Base-by-base conservation (phyloP, 139 green algal genomes). In the Zygnema cylindricum region DNA sequence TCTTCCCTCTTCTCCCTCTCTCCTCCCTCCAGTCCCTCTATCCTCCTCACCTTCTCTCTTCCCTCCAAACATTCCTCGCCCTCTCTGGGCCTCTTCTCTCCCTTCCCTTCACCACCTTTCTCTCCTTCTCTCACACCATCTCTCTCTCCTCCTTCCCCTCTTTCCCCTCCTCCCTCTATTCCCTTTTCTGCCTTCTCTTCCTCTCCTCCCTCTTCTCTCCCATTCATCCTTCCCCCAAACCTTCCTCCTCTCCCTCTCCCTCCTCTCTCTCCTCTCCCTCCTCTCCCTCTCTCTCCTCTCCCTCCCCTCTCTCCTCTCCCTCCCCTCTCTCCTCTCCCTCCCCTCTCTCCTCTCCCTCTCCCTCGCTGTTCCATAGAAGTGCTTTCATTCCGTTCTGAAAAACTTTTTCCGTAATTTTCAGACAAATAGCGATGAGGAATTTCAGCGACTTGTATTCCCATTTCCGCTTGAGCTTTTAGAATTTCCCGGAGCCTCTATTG, bases 361-460 rank as follows among this genome's bases (percentile, higher is more conserved):
- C 40, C 30, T 0, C 79, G n/a, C n/a, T n/a, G n/a, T n/a, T n/a
- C n/a, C n/a, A n/a, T n/a, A n/a, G n/a, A n/a, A n/a, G n/a, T n/a
- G 32, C 1, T 38, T 55, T 7, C 82, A 38, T 41, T 71, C 82
- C 22, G 49, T 36, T 54, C 76, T n/a, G n/a, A n/a, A n/a, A n/a
- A n/a, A n/a, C n/a, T n/a, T 21, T 54, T 83, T 1, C 73, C 79
- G 39, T 0, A 0, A 33, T n/a, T 40, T 69, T 87, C 82, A 0
- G 39, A 16, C 3, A 89, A 3, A 0, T 78, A 35, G 2, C 69
- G 40, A 2, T 73, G 79, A 0, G 84, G 84, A 0, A 89, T 89
- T 55, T 89, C 84, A 7, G 77, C 79, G 2, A 89, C 79, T 38
- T 76, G 84, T 30, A 89, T n/a, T 1, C 84, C 84, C 84, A 89